Base-by-base conservation (phyloP, 108 stramenopile genomes). In the Nitzschia putrida region DNA sequence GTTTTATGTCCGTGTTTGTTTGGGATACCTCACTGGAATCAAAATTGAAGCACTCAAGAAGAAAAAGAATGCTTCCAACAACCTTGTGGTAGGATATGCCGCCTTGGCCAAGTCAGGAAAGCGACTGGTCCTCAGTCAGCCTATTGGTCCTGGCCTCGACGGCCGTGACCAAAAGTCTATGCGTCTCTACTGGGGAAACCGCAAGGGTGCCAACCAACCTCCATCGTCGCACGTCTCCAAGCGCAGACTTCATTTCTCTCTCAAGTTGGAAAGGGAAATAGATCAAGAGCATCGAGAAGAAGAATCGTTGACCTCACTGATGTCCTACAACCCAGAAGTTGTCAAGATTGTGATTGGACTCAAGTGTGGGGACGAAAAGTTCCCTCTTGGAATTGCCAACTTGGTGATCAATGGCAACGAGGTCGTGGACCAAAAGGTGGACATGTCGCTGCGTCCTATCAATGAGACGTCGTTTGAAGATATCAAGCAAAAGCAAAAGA, bases 271-370 rank as follows among this genome's bases (percentile, higher is more conserved):
- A n/a, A 60, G 47, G 26, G 74, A 75, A 49, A 21, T 34, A 9
- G 55, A 54, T 20, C 41, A 22, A 25, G 64, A 70, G 8, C 23
- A 45, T 5, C 2, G 38, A 12, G 65, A 66, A 5, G 76, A 77
- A 2, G 45, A 64, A 38, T 64, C 61, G 0, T 7, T 57, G 5
- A 34, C 14, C 25, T 69, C 68, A 26, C 8, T 25, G 6, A 24
- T 3, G 23, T 43, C 59, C 0, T 65, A 53, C 63, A 11, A 24
- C 24, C 76, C 76, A n/a, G 67, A 69, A 59, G 53, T 69, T 38
- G 76, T 77, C 18, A 77, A 77, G 51, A 39, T 77, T 20, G 66
- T 77, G 14, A 47, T 77, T 57, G 76, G 76, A 6, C 65, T 77
- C 26, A 77, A 77, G 57, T 77, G 76, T 57, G 76, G 68, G 0